Evolutionary conservation across 139 green algal genomes (phyloP).

Genomic region (Chlorella sp.): DNA sequence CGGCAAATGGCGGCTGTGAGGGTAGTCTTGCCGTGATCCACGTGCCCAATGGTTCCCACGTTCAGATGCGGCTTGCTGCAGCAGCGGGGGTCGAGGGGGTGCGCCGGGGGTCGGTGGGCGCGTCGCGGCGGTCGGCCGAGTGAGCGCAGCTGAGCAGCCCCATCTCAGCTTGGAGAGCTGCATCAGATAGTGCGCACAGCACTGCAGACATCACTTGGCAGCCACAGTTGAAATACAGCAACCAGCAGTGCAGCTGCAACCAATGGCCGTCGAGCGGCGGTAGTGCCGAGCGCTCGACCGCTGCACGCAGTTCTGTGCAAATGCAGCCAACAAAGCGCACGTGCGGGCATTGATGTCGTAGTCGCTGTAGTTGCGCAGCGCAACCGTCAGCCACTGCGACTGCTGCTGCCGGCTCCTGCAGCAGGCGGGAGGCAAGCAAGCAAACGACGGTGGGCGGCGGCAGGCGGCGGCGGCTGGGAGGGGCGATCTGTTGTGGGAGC

Average conservation of each 20-base stretch:
- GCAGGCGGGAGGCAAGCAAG: neutral
- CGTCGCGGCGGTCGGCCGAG: no score
- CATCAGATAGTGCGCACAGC: no score
- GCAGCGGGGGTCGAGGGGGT: neutral
- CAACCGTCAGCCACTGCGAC: conserved; percentile 6
- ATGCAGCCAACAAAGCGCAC: neutral
- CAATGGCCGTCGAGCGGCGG: no score
- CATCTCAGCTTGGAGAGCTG: no score
- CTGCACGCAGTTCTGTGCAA: no score
- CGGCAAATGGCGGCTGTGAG: conserved; percentile 96
- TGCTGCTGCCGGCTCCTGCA: conserved; percentile 13
- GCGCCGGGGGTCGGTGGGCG: no score
- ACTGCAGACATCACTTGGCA: no score
- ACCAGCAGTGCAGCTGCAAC: no score
- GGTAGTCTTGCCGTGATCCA: conserved; percentile 99
- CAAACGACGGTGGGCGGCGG: neutral
- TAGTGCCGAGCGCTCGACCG: no score
- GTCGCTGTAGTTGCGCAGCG: conserved; percentile 26
- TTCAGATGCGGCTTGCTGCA: conserved; percentile 95
- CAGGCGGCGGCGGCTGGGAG: neutral
- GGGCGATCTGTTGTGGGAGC: neutral
- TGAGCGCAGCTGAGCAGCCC: no score
- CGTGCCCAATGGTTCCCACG: conserved; percentile 96
- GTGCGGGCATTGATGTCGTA: conserved; percentile 92
- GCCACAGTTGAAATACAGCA: no score